Evolutionary conservation across 164 flowering plant species (phyloP).

Genomic region (Echeveria elegans): DNA sequence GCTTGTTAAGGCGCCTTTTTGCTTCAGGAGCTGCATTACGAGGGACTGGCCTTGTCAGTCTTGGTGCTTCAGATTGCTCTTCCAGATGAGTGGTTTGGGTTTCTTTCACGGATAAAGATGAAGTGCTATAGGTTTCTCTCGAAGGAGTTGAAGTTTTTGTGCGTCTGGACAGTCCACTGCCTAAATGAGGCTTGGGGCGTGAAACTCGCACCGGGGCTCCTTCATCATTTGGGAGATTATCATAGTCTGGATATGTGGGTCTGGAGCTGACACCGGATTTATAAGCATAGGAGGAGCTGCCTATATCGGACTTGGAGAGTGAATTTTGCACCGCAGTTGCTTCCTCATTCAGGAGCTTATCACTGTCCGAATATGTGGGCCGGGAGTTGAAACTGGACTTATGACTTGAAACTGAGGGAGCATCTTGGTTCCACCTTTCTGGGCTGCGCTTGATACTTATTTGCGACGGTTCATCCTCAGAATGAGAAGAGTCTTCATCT

Average conservation of each 20-base stretch:
- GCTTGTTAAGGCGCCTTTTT: constrained; percentile 10
- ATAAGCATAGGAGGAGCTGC: background rate
- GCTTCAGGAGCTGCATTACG: constrained; percentile 12
- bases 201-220: background rate
- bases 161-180: constrained; percentile 4
- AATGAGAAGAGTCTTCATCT: constrained; percentile 15
- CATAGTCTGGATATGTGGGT: no score
- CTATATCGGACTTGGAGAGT: background rate
- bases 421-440: constrained; percentile 9
- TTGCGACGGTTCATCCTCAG: constrained; percentile 21
- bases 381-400: constrained; percentile 13
- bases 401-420: background rate
- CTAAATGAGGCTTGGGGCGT: background rate
- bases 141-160: constrained; percentile 8
- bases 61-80: constrained; percentile 2
- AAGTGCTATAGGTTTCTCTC: constrained; percentile 4
- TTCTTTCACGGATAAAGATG: background rate
- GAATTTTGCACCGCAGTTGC: background rate
- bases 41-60: background rate
- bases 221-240: background rate
- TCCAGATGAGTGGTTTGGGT: background rate
- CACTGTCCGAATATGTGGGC: constrained; percentile 3
- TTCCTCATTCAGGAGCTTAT: background rate
- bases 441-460: constrained; percentile 10
- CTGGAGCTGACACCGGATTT: no score